A percentile compares a stretch with the other conserved stretches of the same genome.
These are phyloP conservation scores for Dioszegia crocea DNA, from an alignment of 768 basidiomycete genomes.

Conservation along the genomic window DNA sequence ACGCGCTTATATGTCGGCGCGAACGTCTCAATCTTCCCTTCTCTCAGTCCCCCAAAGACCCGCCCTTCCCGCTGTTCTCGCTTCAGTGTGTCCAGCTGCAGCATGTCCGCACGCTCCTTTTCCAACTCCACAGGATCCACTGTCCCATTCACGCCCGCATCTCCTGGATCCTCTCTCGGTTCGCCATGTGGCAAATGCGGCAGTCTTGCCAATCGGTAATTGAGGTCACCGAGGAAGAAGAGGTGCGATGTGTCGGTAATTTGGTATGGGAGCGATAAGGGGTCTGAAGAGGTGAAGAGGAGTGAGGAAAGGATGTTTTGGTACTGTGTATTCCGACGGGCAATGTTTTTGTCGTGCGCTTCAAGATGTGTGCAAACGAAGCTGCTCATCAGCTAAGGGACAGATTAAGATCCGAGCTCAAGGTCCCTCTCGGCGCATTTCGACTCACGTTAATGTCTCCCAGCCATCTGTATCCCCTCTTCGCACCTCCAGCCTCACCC, in stretches of 20 bases:
- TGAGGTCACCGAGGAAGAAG: slow-evolving; percentile 90
- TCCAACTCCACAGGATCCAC: slow-evolving; percentile 23
- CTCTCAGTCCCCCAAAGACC: slow-evolving; percentile 68
- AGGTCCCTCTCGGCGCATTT: slow-evolving; percentile 31
- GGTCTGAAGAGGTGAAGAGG: slow-evolving; percentile 62
- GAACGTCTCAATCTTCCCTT: slow-evolving; percentile 84
- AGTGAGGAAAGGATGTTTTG: slow-evolving; percentile 73
- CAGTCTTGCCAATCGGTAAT: slow-evolving; percentile 64
- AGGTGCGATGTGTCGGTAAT: slow-evolving; percentile 83
- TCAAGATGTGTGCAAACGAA: slow-evolving; percentile 92
- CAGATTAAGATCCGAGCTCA: not conserved
- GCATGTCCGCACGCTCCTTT: slow-evolving; percentile 36
- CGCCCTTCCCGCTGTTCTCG: slow-evolving; percentile 61
- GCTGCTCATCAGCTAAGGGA: slow-evolving; percentile 51
- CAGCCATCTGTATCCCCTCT: slow-evolving; percentile 55
- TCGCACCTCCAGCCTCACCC: slow-evolving; percentile 72
- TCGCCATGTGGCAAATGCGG: slow-evolving; percentile 24
- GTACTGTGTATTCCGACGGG: slow-evolving; percentile 69
- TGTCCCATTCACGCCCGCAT: not conserved
- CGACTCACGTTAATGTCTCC: slow-evolving; percentile 75
- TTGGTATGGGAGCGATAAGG: slow-evolving; percentile 54
- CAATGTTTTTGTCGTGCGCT: slow-evolving; percentile 66
- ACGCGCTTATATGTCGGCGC: slow-evolving; percentile 87
- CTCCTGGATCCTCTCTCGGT: slow-evolving; percentile 8
- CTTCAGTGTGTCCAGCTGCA: slow-evolving; percentile 39